phyloP scores from a whole-genome alignment of 345 rosid genomes.

The Heritiera littoralis region DNA sequence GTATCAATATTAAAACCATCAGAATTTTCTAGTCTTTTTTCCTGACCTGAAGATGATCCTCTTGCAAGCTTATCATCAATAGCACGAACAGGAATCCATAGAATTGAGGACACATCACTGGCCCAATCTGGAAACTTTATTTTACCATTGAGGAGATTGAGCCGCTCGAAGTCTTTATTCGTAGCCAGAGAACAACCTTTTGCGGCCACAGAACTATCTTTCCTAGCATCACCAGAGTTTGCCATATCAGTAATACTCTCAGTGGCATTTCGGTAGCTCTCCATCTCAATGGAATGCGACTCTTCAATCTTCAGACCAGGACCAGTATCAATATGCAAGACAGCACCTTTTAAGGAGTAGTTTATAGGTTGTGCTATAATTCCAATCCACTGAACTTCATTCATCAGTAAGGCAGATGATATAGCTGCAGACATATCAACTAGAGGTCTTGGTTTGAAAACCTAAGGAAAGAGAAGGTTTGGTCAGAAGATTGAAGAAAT shows the following conservation, averaged over 20 bases:
- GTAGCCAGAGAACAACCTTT: slow-evolving; percentile 9
- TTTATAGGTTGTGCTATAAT: slow-evolving; percentile 69
- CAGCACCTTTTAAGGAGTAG: slow-evolving; percentile 82
- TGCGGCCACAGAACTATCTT: slow-evolving; percentile 30
- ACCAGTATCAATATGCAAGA: slow-evolving; percentile 91
- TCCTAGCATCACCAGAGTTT: slow-evolving; percentile 31
- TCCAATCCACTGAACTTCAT: slow-evolving; percentile 95
- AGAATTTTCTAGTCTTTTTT: slow-evolving; percentile 18
- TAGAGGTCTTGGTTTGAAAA: slow-evolving; percentile 85
- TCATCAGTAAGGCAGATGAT: slow-evolving; percentile 82
- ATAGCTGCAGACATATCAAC: slow-evolving; percentile 91
- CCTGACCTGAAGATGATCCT: slow-evolving; percentile 88
- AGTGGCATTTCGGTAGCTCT: slow-evolving; percentile 44
- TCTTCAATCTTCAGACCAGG: slow-evolving; percentile 90
- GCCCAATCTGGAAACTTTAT: slow-evolving; percentile 93
- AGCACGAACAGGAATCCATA: slow-evolving; percentile 93
- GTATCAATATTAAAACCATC: slow-evolving; percentile 17
- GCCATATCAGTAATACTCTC: slow-evolving; percentile 29
- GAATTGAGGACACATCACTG: slow-evolving; percentile 59
- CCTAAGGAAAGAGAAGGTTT: slow-evolving; percentile 45
- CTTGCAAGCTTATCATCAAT: slow-evolving; percentile 71
- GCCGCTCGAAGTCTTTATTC: slow-evolving; percentile 52
- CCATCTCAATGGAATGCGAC: slow-evolving; percentile 81
- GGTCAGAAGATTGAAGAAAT: slow-evolving; percentile 29
- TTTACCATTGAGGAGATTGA: slow-evolving; percentile 61